Evolutionary conservation across 78 protist genomes (phyloP), one percentile per base, ranked within the genome.

Genomic region (Capsaspora owczarzaki): DNA sequence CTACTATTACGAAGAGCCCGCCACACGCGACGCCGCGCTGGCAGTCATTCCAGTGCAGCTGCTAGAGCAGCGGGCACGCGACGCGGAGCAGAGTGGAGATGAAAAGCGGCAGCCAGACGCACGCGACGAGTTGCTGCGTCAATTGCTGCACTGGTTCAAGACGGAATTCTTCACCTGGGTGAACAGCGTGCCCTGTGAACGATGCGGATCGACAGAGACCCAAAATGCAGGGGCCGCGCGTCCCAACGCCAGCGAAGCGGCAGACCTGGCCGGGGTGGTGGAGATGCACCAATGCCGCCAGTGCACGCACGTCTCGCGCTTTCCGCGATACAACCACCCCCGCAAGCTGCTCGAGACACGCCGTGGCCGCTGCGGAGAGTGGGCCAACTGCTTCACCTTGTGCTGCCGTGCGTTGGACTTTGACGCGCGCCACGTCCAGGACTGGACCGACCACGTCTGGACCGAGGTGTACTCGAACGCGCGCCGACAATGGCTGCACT

Each of bases 361-460:
- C 8, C 31, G 75, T 0, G 94, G 94, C 27, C 81, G 90, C 1
- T 90, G 93, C 56, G 89, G 89, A 1, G 93, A 90, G 76, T 90
- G 84, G 78, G 87, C 90, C 19, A 74, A 78, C 27, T 1, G 46
- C 74, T 90, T 90, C 51, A 40, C 66, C 37, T 51, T 80, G 27
- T 46, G 33, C 76, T 53, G 80, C 38, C 38, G 40, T 10, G 49
- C 85, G 4, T 20, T 85, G 61, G 87, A 87, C 29, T 75, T 37
- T 3, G 81, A 81, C 4, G 56, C 75, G 0, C 82, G 93, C 29
- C 4, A 56, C 27, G 83, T 85, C 19, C 0, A 35, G 40, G 94
- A 90, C 78, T 78, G 47, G 70, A 84, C 90, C 5, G 94, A 90
- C 76, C 94, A 90, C 46, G 89, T 90, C 31, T 90, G 94, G 93